Evolutionary conservation across 768 basidiomycete genomes (phyloP).

Genomic region (Lentinula lateritia): DNA sequence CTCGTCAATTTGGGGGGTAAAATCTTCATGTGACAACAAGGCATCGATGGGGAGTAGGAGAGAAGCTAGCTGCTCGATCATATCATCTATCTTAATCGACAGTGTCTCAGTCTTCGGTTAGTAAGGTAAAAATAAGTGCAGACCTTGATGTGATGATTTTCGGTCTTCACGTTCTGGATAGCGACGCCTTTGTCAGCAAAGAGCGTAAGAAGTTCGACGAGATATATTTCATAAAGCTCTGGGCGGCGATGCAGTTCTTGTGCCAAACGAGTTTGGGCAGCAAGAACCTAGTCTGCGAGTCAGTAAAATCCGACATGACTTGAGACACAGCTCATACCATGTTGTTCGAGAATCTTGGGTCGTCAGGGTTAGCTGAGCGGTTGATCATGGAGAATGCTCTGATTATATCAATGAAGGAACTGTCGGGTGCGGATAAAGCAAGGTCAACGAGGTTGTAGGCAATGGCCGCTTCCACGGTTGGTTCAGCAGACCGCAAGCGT

Average conservation of each 20-base stretch:
- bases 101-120: background rate
- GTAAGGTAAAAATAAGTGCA: constrained; percentile 9
- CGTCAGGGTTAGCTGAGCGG: constrained; percentile 82
- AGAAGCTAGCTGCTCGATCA: constrained; percentile 84
- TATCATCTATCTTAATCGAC: constrained; percentile 60
- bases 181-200: constrained; percentile 90
- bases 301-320: constrained; percentile 43
- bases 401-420: constrained; percentile 79
- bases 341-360: constrained; percentile 84
- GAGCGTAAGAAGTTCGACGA: constrained; percentile 78
- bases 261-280: constrained; percentile 86
- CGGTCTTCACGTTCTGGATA: constrained; percentile 75
- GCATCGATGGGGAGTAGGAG: constrained; percentile 89
- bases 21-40: constrained; percentile 66
- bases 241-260: constrained; percentile 69
- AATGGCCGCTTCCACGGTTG: constrained; percentile 86
- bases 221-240: constrained; percentile 73
- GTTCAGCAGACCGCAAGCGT: constrained; percentile 77
- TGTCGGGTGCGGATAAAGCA: constrained; percentile 71
- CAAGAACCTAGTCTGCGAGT: constrained; percentile 54
- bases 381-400: constrained; percentile 81
- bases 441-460: constrained; percentile 89
- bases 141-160: constrained; percentile 65
- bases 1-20: constrained; percentile 51
- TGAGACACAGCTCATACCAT: constrained; percentile 47